phyloP scores from a whole-genome alignment of 2,329 filamentous ascomycete genomes.

The Cytospora mali region DNA sequence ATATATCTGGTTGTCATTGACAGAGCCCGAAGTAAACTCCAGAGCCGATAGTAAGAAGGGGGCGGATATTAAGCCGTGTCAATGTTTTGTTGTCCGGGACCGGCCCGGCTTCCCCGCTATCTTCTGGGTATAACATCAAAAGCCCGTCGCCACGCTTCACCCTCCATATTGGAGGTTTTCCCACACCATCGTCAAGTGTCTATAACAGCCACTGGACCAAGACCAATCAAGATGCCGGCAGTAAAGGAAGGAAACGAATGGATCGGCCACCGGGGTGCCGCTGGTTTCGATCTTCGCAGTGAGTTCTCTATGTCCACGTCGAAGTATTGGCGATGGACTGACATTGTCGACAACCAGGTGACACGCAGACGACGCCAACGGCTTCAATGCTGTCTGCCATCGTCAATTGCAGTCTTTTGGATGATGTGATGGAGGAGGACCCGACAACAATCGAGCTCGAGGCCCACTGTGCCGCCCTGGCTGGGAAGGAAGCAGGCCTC shows the following conservation, averaged over 20 bases:
- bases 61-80: no score
- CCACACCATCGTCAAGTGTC: constrained; percentile 4
- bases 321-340: neutral
- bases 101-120: constrained; percentile 16
- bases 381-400: constrained; percentile 81
- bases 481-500: constrained; percentile 75
- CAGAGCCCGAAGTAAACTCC: no score
- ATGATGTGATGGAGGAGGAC: constrained; percentile 85
- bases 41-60: no score
- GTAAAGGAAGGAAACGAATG: constrained; percentile 35
- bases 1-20: no score
- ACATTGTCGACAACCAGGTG: constrained; percentile 41
- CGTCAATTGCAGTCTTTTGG: constrained; percentile 70
- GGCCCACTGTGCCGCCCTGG: constrained; percentile 69
- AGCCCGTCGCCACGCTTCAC: neutral
- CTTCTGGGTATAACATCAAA: constrained; percentile 8
- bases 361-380: constrained; percentile 72
- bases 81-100: constrained; percentile 10
- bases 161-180: neutral
- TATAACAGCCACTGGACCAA: neutral
- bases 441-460: constrained; percentile 77
- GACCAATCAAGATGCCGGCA: constrained; percentile 20
- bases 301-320: constrained; percentile 28
- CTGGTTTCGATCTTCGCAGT: constrained; percentile 46
- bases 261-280: constrained; percentile 43